Conservation (phyloP, 2,329 filamentous ascomycete species). For the Penicillium fuscoglaucum region DNA sequence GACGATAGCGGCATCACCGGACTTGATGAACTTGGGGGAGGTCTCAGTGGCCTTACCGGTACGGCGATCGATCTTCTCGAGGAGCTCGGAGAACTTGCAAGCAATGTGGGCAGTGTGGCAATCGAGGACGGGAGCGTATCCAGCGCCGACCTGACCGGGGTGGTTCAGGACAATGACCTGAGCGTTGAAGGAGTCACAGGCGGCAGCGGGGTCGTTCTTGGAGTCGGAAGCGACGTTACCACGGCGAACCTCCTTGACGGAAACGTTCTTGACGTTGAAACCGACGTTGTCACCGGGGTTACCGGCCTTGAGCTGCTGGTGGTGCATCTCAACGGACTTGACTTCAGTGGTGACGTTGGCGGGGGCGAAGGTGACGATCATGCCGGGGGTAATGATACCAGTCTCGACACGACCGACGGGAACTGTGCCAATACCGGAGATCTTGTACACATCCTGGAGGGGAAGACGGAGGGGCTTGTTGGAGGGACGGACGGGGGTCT, state of each 20-base stretch:
- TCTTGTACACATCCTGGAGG: slow-evolving; percentile 99
- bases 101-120: slow-evolving; percentile 99
- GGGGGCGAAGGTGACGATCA: slow-evolving; percentile 94
- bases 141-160: slow-evolving; percentile 98
- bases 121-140: slow-evolving; percentile 98
- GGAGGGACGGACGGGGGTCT: slow-evolving; percentile 86
- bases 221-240: slow-evolving; percentile 99
- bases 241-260: slow-evolving; percentile 99
- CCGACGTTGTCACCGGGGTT: slow-evolving; percentile 99
- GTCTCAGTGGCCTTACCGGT: slow-evolving; percentile 95
- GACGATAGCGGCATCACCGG: slow-evolving; percentile 99
- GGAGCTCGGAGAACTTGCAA: slow-evolving; percentile 99
- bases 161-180: slow-evolving; percentile 99
- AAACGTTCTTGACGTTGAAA: slow-evolving; percentile 99
- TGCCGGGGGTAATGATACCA: slow-evolving; percentile 83
- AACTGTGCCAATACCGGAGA: slow-evolving; percentile 99
- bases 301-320: slow-evolving; percentile 97
- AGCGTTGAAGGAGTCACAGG: slow-evolving; percentile 92
- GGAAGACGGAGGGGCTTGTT: slow-evolving; percentile 99
- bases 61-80: slow-evolving; percentile 99
- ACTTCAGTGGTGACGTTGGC: slow-evolving; percentile 99
- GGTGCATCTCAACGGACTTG: slow-evolving; percentile 99
- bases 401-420: slow-evolving; percentile 99
- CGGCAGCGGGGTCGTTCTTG: slow-evolving; percentile 97
- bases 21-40: slow-evolving; percentile 99